A percentile compares a stretch with the other conserved stretches of the same genome.
Conservation (phyloP, 2,329 filamentous ascomycete species). For the Thielaviopsis ethacetica region DNA sequence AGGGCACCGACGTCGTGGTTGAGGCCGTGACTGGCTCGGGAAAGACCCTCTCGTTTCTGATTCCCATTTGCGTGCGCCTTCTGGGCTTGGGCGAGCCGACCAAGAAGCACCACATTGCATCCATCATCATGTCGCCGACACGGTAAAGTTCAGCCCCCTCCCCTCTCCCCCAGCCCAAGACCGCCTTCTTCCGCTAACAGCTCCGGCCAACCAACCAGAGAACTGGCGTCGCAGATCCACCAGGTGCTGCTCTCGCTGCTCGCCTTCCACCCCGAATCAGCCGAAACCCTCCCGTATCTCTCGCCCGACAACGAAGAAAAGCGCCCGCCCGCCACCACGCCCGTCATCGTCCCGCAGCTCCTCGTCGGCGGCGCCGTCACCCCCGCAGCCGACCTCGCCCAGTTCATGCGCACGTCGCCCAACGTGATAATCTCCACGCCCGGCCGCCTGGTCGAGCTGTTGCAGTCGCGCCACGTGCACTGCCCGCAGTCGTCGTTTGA, state of each 20-base stretch:
- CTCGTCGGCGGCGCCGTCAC: slow-evolving; percentile 68
- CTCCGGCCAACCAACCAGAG: slow-evolving; percentile 34
- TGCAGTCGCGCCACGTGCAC: slow-evolving; percentile 75
- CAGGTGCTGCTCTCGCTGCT: slow-evolving; percentile 62
- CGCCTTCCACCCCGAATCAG: slow-evolving; percentile 67
- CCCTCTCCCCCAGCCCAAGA: background rate
- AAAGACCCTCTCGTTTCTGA: slow-evolving; percentile 74
- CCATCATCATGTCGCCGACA: slow-evolving; percentile 80
- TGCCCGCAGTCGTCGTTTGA: slow-evolving; percentile 83
- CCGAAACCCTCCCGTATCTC: slow-evolving; percentile 41
- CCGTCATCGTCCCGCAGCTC: slow-evolving; percentile 65
- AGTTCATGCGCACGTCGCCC: slow-evolving; percentile 67
- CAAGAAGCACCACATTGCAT: slow-evolving; percentile 78
- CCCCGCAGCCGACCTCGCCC: slow-evolving; percentile 71
- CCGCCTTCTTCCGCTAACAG: background rate
- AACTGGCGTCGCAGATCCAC: slow-evolving; percentile 82
- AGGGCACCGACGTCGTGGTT: slow-evolving; percentile 62
- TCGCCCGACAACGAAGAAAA: slow-evolving; percentile 38
- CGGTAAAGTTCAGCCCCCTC: background rate
- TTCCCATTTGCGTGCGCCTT: slow-evolving; percentile 70
- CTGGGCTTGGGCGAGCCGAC: slow-evolving; percentile 65
- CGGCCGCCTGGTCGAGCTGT: slow-evolving; percentile 71
- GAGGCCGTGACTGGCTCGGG: slow-evolving; percentile 86
- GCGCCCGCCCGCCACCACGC: slow-evolving; percentile 27
- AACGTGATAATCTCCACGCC: slow-evolving; percentile 87